phyloP scores from a whole-genome alignment of 1,284 basidiomycete species.

The Ganoderma resinaceum region DNA sequence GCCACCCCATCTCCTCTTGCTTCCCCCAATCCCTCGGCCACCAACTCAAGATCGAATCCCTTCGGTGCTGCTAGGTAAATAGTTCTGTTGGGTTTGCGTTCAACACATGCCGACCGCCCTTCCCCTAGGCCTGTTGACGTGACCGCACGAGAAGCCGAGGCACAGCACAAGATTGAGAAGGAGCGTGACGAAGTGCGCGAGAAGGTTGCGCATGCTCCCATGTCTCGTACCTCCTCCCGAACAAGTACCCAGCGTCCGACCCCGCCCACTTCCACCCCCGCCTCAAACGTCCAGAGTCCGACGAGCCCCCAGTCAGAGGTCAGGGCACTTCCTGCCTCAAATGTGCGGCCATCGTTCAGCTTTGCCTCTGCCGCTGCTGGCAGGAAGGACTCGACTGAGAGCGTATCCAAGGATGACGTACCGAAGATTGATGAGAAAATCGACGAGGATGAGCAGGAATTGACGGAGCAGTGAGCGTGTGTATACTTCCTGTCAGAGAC shows the following conservation, averaged over 20 bases:
- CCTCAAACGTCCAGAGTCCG: constrained; percentile 42
- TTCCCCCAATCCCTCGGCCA: constrained; percentile 68
- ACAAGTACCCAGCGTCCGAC: constrained; percentile 63
- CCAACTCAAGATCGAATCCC: constrained; percentile 66
- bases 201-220: constrained; percentile 44
- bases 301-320: constrained; percentile 40
- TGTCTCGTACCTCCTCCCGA: constrained; percentile 78
- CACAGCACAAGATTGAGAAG: constrained; percentile 72
- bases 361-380: constrained; percentile 65
- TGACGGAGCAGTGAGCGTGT: constrained; percentile 21
- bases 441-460: constrained; percentile 48
- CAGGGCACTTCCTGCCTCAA: constrained; percentile 38
- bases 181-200: constrained; percentile 55
- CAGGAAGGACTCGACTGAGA: constrained; percentile 34
- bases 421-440: constrained; percentile 47
- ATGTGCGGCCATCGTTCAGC: constrained; percentile 69
- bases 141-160: constrained; percentile 76
- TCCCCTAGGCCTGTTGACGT: constrained; percentile 85
- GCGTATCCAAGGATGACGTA: constrained; percentile 41
- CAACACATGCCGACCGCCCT: background rate
- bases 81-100: constrained; percentile 2
- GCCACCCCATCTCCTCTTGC: constrained; percentile 74
- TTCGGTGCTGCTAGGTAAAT: constrained; percentile 87
- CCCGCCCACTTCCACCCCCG: constrained; percentile 46
- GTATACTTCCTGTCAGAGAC: background rate